These are phyloP conservation scores for Pharnaceum exiguum DNA, from an alignment of 148 eudicot genomes.

Conservation along the genomic window DNA sequence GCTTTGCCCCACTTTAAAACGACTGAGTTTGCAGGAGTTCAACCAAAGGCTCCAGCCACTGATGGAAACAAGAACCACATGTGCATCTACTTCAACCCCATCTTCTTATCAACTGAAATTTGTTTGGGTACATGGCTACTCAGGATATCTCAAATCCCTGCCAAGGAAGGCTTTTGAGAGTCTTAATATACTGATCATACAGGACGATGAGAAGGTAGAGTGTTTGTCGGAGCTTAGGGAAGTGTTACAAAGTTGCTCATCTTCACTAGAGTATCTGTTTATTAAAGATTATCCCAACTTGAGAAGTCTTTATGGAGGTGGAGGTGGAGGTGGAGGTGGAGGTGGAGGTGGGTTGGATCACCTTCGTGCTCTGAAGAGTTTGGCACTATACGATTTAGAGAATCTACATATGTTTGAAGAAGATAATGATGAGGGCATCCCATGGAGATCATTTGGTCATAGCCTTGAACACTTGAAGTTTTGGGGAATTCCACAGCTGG, in stretches of 20 bases:
- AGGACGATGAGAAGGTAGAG: neutral
- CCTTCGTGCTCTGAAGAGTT: neutral
- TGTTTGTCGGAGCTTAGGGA: neutral
- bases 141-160: neutral
- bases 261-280: neutral
- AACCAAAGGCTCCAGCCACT: neutral
- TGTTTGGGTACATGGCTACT: no score
- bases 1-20: neutral
- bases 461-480: neutral
- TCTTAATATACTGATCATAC: neutral
- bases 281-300: neutral
- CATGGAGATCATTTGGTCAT: neutral
- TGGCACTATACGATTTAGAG: no score
- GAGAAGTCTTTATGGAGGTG: neutral
- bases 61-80: neutral
- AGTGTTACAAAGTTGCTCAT: no score
- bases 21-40: neutral
- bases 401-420: neutral
- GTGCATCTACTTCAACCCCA: neutral
- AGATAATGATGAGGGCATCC: neutral
- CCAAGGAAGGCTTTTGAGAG: neutral
- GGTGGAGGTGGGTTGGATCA: neutral
- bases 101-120: no score
- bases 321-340: no score
- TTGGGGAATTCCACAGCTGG: neutral